Conservation (phyloP, 345 rosid species). For the Citrus sp. region DNA sequence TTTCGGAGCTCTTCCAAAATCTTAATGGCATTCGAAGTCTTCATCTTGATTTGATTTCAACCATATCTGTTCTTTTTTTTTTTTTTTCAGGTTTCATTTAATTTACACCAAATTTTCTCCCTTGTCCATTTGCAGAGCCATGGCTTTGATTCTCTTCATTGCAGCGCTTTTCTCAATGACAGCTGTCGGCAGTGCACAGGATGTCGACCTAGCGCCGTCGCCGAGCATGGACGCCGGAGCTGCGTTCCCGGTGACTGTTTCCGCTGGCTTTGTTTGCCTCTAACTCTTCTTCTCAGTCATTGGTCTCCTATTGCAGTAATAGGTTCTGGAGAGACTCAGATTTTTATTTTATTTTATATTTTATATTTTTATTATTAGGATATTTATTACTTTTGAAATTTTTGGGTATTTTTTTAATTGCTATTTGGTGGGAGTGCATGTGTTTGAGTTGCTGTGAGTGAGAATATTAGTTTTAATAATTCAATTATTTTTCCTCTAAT, state of each 20-base stretch:
- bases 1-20: no score
- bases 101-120: no score
- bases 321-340: neutral
- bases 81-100: no score
- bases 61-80: no score
- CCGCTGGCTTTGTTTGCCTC: neutral
- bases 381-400: neutral
- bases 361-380: neutral
- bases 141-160: neutral
- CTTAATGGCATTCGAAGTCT: no score
- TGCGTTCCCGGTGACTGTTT: conserved; percentile 1
- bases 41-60: no score
- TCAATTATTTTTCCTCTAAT: no score
- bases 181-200: neutral
- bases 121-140: conserved; percentile 11
- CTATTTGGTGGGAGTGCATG: no score
- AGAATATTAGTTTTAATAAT: no score
- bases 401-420: neutral
- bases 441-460: neutral
- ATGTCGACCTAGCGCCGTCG: conserved; percentile 9
- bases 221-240: conserved; percentile 17
- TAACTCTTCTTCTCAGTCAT: neutral
- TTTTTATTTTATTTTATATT: neutral
- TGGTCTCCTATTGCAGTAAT: neutral
- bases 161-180: neutral